Evolutionary conservation across 1,284 basidiomycete genomes (phyloP), one percentile per base, ranked within the genome.

Genomic region (Cryptococcus sp.): DNA sequence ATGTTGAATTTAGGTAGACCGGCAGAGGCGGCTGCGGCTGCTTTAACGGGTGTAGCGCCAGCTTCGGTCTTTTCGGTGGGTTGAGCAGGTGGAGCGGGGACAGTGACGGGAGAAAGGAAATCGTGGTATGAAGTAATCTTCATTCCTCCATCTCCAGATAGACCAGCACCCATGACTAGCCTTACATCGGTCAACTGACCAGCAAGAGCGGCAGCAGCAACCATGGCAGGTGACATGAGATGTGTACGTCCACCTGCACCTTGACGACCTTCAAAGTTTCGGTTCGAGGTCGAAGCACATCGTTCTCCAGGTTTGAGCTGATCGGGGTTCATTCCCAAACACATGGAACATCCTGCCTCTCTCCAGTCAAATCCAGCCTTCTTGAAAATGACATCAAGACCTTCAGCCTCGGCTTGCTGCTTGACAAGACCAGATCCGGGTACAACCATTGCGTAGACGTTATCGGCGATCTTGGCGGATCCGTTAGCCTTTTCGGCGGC

Each of bases 281-380:
- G 86, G 77, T 97, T 97, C 70, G 91, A 94, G 39, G 93, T 97
- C 65, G 88, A 92, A 5, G 93, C 92, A 69, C 92, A 97, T 48
- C 93, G 87, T 75, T 97, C 88, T 45, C 87, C 86, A 2, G 91
- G 90, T 34, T 82, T 79, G 48, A 97, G 80, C 74, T 94, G 91
- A 76, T 97, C 92, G 10, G 92, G 90, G 76, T 97, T 97, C 93
- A 97, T 97, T 41, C 91, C 93, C 57, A 97, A 75, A 76, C 92
- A 97, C 93, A 97, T 97, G 28, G 93, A 97, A 73, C 92, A 97
- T 28, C 92, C 92, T 25, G 93, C 93, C 76, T 97, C 93, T 54
- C 92, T 83, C 92, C 91, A 97, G 73, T 97, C 93, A 67, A 96
- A 97, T 19, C 93, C 93, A 24, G 92, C 92, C 48, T 89, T 87